These are phyloP conservation scores for Hanseniaspora vineae DNA, from an alignment of 805 yeast genomes.

Conservation along the genomic window DNA sequence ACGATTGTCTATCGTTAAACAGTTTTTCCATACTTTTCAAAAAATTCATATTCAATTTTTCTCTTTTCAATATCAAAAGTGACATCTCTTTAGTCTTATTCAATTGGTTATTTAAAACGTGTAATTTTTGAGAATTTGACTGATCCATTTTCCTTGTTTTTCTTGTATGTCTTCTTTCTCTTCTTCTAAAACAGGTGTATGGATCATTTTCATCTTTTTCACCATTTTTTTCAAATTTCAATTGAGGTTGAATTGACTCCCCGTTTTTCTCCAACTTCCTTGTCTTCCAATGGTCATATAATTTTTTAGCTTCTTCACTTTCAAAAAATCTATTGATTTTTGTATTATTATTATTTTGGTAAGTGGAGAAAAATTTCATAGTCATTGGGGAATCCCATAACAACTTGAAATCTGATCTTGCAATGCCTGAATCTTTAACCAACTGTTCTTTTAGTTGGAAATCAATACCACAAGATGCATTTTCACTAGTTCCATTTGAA, in stretches of 20 bases:
- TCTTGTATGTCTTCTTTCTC: conserved; percentile 91
- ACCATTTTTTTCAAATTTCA: conserved; percentile 75
- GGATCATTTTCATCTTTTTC: conserved; percentile 92
- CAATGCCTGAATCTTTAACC: conserved; percentile 40
- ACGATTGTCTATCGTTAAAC: conserved; percentile 59
- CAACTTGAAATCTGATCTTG: conserved; percentile 41
- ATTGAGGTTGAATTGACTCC: conserved; percentile 52
- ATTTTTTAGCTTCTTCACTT: conserved; percentile 42
- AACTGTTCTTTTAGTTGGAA: conserved; percentile 46
- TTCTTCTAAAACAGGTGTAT: conserved; percentile 85
- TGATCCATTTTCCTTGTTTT: conserved; percentile 92
- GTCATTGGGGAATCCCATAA: conserved; percentile 23
- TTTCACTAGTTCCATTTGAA: not conserved
- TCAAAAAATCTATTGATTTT: not conserved
- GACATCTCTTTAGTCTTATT: conserved; percentile 61
- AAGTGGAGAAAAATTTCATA: conserved; percentile 19
- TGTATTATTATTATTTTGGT: not conserved
- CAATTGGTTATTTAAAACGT: conserved; percentile 62
- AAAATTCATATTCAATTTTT: conserved; percentile 28
- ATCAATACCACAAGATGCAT: conserved; percentile 12
- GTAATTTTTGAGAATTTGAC: conserved; percentile 73
- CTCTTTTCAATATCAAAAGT: conserved; percentile 57
- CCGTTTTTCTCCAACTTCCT: conserved; percentile 66
- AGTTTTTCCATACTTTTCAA: conserved; percentile 51
- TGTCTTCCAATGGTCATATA: conserved; percentile 72